Base-by-base conservation (phyloP, 2,329 filamentous ascomycete genomes). In the Cadophora gregata region DNA sequence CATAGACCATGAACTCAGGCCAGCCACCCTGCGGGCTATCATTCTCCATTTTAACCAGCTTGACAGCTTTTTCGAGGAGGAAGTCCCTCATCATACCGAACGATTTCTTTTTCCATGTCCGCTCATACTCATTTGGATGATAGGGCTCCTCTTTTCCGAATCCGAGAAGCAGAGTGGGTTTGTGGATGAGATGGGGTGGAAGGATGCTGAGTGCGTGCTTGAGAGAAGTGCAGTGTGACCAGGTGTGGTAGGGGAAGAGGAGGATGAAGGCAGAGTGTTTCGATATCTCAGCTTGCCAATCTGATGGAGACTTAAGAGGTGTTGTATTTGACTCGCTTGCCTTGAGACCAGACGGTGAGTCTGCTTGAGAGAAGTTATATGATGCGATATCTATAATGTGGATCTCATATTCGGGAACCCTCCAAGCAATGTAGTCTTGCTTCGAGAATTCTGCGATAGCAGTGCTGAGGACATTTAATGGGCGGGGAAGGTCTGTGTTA, bases 181-280 rank as follows among this genome's bases (percentile, higher is more conserved):
- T 65, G 10, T 59, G 56, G 12, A 65, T 29, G 10, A 50, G 14
- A 9, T 61, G 4, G 1, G 55, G 4, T 25, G 45, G 47, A 19
- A 42, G 31, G 16, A 24, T 12, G 19, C 24, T 53, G 10, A 65
- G 29, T 7, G 63, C 56, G 25, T 25, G 19, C 36, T 65, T 65
- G 16, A 65, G 14, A 29, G 63, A 19, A 3, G 10, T 65, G 16
- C 56, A 55, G 27, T 55, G 24, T 14, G 63, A 53, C 63, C 48
- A 65, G 33, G 48, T 61, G n/a, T 65, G 63, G 29, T 65, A 65
- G 4, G 63, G 63, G 50, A 61, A 56, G 25, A 65, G 31, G 4
- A 65, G 24, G 19, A 65, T 25, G 4, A 65, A 47, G 21, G 45
- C 63, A 1, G 33, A 36, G 36, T 65, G 63, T 47, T 47, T n/a